Evolutionary conservation across 257 asterid genomes (phyloP).

Genomic region (Phtheirospermum japonicum): DNA sequence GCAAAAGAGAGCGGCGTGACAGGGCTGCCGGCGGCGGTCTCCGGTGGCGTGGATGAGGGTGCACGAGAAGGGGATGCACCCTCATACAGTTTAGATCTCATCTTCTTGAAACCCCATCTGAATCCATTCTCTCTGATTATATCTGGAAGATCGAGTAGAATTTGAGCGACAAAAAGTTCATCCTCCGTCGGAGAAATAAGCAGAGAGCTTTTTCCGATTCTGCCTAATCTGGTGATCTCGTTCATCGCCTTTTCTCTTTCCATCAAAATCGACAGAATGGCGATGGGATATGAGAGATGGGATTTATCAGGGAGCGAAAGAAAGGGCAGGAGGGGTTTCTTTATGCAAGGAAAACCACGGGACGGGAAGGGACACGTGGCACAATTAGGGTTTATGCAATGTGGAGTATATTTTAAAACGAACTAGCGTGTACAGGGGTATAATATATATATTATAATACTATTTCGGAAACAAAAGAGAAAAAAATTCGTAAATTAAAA

Average conservation of each 20-base stretch:
- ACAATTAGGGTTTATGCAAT: too few relatives aligned
- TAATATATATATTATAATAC: too few relatives aligned
- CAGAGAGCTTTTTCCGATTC: neutral
- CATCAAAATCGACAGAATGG: too few relatives aligned
- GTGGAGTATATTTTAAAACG: too few relatives aligned
- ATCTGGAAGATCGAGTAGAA: slow-evolving; percentile 38
- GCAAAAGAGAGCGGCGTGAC: slow-evolving; percentile 57
- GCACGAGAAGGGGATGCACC: slow-evolving; percentile 4
- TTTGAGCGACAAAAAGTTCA: slow-evolving; percentile 44
- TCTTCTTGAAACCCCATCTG: slow-evolving; percentile 38
- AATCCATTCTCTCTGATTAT: slow-evolving; percentile 8
- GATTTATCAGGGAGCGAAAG: too few relatives aligned
- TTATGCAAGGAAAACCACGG: too few relatives aligned
- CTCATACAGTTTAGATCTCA: slow-evolving; percentile 39
- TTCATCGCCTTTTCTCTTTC: slow-evolving; percentile 24
- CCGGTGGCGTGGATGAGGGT: slow-evolving; percentile 2
- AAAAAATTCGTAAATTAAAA: too few relatives aligned
- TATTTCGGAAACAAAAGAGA: too few relatives aligned
- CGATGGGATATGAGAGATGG: too few relatives aligned
- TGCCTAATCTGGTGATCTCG: neutral
- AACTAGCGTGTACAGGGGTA: too few relatives aligned
- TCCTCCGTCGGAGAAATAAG: slow-evolving; percentile 22
- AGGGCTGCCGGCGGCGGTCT: slow-evolving; percentile 43
- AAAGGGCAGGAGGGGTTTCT: too few relatives aligned
- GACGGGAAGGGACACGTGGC: too few relatives aligned